Base-by-base conservation (phyloP, 306 rosid species). In the cucumber (Cucumis sativus) region DNA sequence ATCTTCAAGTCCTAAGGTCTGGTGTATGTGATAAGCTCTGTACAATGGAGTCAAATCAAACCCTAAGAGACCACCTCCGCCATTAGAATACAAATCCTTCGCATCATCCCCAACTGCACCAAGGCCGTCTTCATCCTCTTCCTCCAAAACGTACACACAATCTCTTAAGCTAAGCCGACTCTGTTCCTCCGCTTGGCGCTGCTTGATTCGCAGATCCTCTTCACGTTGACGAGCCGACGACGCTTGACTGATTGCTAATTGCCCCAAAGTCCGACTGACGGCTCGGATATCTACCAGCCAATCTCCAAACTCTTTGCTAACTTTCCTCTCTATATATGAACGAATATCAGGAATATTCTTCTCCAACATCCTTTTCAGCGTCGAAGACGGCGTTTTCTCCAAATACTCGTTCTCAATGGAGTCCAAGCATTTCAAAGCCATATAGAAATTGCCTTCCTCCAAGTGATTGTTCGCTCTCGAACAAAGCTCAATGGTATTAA, bases 121-220 rank as follows among this genome's bases (percentile, higher is more conserved):
- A 18, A 87, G 63, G 67, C 80, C 97, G 40, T 95, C 97, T 16
- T 90, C 99, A 20, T 95, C 96, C 9, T 95, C 99, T 72, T 89
- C 97, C 82, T 96, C 93, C 82, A 96, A 77, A 20, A 93, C 92
- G 79, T 96, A 96, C 37, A 90, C 96, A 20, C 98, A 92, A 73
- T 96, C 99, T 51, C 99, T 80, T 12, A 96, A 87, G 77, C 98
- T 96, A 62, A 96, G 97, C 57, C 99, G 88, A 64, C 97, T 92
- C 88, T 96, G 99, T 81, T 96, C 99, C 91, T 96, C 99, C 33
- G 99, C 99, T 77, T 96, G 97, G 3, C 99, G 93, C 89, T 96
- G 99, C 89, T 96, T 96, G 73, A 91, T 96, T 66, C 99, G 79
- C 55, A 96, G 97, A 83, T 95, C 99, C 85, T 96, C 99, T 74